phyloP scores from a whole-genome alignment of 106 monocot species.

The Allium cepa region DNA sequence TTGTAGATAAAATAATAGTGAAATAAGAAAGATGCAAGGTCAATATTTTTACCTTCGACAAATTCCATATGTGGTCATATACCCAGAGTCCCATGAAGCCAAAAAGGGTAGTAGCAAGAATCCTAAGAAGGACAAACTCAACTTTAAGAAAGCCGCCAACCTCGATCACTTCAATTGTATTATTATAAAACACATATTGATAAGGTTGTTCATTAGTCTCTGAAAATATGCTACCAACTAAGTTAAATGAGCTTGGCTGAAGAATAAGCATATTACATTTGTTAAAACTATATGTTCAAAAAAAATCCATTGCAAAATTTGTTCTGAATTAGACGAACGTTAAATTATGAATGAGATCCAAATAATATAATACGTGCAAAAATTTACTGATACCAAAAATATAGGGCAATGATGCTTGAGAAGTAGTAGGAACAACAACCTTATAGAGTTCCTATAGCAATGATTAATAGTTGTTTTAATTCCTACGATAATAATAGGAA shows the following conservation, averaged over 20 bases:
- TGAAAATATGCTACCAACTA: conserved; percentile 83
- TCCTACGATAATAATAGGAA: background rate
- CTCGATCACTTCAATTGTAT: conserved; percentile 92
- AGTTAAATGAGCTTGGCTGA: conserved; percentile 87
- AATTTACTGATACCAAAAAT: too few species aligned
- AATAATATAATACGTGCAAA: too few species aligned
- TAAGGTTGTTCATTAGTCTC: conserved; percentile 94
- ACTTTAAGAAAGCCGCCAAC: conserved; percentile 75
- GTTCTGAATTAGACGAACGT: background rate
- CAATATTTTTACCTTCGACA: conserved; percentile 98
- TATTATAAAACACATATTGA: conserved; percentile 81
- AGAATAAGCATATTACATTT: conserved; percentile 8
- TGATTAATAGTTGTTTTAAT: background rate
- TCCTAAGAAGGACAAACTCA: conserved; percentile 85
- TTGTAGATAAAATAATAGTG: too few species aligned
- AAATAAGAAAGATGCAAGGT: too few species aligned
- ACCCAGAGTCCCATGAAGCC: conserved; percentile 70
- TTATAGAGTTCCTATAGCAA: conserved; percentile 62
- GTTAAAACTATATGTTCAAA: background rate
- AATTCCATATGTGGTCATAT: conserved; percentile 67
- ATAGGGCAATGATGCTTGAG: too few species aligned
- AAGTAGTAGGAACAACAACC: conserved; percentile 77
- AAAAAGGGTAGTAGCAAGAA: conserved; percentile 61
- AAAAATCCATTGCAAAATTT: background rate
- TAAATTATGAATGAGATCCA: too few species aligned